Conservation (phyloP, 2,329 filamentous ascomycete genomes). For the Fusarium transvaalense region DNA sequence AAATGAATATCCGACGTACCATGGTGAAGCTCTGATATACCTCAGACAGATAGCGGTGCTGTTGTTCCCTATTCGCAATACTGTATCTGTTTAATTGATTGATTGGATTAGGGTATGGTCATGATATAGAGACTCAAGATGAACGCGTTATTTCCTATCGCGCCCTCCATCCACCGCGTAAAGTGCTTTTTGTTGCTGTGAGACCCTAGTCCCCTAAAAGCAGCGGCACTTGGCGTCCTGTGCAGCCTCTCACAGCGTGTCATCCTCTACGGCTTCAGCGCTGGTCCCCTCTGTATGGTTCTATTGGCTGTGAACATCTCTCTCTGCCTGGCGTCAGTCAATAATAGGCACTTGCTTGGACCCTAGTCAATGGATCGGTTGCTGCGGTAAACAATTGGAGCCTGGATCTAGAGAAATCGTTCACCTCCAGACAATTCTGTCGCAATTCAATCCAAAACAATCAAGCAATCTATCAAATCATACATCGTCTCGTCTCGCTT, state of each 20-base stretch:
- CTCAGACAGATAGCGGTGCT: slow-evolving; percentile 17
- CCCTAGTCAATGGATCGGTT: slow-evolving; percentile 43
- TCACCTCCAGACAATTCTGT: slow-evolving; percentile 21
- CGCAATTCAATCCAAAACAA: slow-evolving; percentile 37
- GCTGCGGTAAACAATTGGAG: slow-evolving; percentile 51
- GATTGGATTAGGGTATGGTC: slow-evolving; percentile 33
- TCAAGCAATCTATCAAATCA: not conserved
- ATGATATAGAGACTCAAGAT: slow-evolving; percentile 19
- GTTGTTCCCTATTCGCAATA: slow-evolving; percentile 22
- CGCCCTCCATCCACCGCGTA: slow-evolving; percentile 51
- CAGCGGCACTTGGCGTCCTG: slow-evolving; percentile 29
- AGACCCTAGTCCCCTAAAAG: slow-evolving; percentile 31
- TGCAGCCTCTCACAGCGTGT: slow-evolving; percentile 22
- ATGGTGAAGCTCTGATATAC: slow-evolving; percentile 27
- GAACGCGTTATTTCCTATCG: slow-evolving; percentile 46
- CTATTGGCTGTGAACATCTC: slow-evolving; percentile 37
- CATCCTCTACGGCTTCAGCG: slow-evolving; percentile 43
- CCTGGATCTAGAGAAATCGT: slow-evolving; percentile 34
- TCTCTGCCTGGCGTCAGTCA: not conserved
- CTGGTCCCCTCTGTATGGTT: slow-evolving; percentile 9
- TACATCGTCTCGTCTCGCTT: slow-evolving; percentile 23
- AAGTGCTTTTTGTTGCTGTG: slow-evolving; percentile 50
- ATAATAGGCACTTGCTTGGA: slow-evolving; percentile 5
- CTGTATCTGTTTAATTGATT: slow-evolving; percentile 17
- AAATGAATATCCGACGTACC: slow-evolving; percentile 29